A percentile compares a stretch with the other conserved stretches of the same genome.
Conservation (phyloP, 2,329 filamentous ascomycete genomes). For the Ambrosiella xylebori region DNA sequence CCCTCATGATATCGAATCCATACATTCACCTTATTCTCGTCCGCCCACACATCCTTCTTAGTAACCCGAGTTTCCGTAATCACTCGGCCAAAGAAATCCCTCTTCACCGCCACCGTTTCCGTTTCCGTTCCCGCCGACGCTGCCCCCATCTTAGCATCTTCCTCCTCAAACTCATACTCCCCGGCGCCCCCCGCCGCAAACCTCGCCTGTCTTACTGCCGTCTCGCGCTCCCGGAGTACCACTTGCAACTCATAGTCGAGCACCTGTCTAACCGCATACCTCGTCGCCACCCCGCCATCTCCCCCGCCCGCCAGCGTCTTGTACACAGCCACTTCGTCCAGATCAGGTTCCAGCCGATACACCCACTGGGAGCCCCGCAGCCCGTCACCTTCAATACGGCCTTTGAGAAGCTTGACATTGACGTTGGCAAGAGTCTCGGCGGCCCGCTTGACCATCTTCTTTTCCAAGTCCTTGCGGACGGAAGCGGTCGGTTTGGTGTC, state of each 20-base stretch:
- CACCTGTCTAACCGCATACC: constrained; percentile 88
- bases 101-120: constrained; percentile 34
- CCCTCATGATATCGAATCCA: constrained; percentile 88
- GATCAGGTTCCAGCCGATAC: constrained; percentile 82
- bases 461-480: constrained; percentile 75
- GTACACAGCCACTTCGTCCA: constrained; percentile 66
- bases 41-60: constrained; percentile 23
- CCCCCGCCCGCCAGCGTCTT: constrained; percentile 44
- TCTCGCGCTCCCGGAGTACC: constrained; percentile 49
- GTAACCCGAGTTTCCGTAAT: constrained; percentile 28
- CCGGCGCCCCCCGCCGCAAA: constrained; percentile 35
- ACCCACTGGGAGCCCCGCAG: constrained; percentile 54
- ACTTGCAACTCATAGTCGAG: constrained; percentile 78
- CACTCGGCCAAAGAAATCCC: constrained; percentile 73
- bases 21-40: constrained; percentile 36
- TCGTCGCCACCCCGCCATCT: constrained; percentile 49
- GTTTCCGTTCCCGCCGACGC: constrained; percentile 8
- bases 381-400: constrained; percentile 56
- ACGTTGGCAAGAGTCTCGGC: constrained; percentile 71
- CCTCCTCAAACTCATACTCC: constrained; percentile 24
- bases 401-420: constrained; percentile 64
- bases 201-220: constrained; percentile 46
- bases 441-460: constrained; percentile 59
- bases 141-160: constrained; percentile 14
- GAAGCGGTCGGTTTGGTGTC: constrained; percentile 54